Percentiles rank a stretch among this genome's conserved stretches.
Conservation (phyloP, 75 land plant genomes). For the Picea glauca region DNA sequence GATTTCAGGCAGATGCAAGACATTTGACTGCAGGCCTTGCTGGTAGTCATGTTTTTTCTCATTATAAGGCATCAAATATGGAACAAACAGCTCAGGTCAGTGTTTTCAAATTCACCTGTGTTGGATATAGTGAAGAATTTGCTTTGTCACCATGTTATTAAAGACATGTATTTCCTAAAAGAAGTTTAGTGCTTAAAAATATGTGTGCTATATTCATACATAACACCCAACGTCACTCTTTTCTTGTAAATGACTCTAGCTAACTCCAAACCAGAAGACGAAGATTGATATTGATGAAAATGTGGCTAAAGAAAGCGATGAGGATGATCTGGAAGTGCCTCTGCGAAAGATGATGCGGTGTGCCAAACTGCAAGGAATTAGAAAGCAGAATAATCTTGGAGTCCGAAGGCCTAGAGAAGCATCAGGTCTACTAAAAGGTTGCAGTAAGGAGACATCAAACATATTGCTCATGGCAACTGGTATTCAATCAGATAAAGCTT, state of each 20-base stretch:
- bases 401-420: background rate
- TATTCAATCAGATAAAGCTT: background rate
- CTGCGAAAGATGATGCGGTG: constrained; percentile 39
- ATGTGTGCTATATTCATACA: background rate
- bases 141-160: background rate
- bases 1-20: background rate
- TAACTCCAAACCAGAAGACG: background rate
- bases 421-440: background rate
- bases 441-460: background rate
- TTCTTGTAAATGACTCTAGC: background rate
- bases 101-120: background rate
- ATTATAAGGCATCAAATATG: background rate
- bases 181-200: background rate
- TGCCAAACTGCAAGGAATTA: constrained; percentile 35
- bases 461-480: background rate
- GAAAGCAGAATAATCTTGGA: constrained; percentile 18
- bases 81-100: background rate
- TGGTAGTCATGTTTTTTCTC: background rate
- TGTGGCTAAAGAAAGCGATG: constrained; percentile 21
- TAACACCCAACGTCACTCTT: background rate
- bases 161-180: background rate
- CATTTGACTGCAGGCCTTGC: background rate
- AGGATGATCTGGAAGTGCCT: constrained; percentile 49
- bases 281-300: constrained; percentile 20
- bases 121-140: background rate